phyloP scores from a whole-genome alignment of 2,329 filamentous ascomycete species.

The Alternaria ventricosa region DNA sequence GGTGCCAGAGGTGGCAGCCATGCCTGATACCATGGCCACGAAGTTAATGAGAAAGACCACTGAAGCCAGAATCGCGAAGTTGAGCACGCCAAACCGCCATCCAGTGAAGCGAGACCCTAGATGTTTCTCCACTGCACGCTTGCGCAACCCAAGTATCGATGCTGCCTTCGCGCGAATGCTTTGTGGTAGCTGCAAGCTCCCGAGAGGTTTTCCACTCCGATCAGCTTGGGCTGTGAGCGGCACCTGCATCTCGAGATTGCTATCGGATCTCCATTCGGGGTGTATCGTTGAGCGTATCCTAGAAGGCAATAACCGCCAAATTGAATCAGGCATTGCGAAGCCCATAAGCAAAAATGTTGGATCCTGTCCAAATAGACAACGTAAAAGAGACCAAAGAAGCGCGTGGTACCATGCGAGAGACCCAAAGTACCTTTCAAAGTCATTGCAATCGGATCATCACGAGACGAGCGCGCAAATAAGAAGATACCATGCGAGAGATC shows the following conservation, averaged over 20 bases:
- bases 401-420: not conserved
- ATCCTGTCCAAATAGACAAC: not conserved
- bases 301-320: not conserved
- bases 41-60: slow-evolving; percentile 7
- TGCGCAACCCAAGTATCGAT: not conserved
- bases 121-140: not conserved
- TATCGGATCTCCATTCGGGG: not conserved
- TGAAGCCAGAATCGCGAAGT: slow-evolving; percentile 12
- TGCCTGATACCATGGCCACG: not conserved
- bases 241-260: not conserved
- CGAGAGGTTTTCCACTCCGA: not conserved
- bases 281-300: not conserved
- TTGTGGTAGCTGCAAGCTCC: not conserved
- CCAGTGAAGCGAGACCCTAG: slow-evolving; percentile 14
- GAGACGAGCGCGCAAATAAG: not conserved
- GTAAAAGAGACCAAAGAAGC: not conserved
- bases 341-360: not conserved
- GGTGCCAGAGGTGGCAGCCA: not conserved
- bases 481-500: not conserved
- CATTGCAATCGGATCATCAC: too few species aligned
- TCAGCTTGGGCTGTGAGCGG: not conserved
- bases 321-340: not conserved
- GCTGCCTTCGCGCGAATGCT: not conserved
- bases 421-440: not conserved
- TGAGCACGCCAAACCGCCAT: slow-evolving; percentile 24